Evolutionary conservation across 768 basidiomycete species (phyloP), one percentile per base, ranked within the genome.

Genomic region (Naematelia aurantialba): DNA sequence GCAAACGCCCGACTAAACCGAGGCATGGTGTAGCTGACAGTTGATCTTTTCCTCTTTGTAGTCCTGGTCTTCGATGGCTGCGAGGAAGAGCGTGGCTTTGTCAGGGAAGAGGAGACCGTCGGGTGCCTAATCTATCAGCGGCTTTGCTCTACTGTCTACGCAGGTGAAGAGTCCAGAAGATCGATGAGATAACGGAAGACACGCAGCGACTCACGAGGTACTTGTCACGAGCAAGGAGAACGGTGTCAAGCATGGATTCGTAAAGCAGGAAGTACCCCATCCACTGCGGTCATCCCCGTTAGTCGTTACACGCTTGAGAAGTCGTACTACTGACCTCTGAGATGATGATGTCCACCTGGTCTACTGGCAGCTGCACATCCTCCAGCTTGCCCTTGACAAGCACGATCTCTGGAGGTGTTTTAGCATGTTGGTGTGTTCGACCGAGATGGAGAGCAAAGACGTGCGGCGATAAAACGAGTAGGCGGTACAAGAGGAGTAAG

Each of bases 31-130:
- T n/a, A 3, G 83, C 89, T 75, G 75, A 97, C 94, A 99, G 79
- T 93, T 93, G 75, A 99, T 99, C 79, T 99, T 99, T 79, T 98
- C 94, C 65, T 98, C 93, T 79, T 98, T 98, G 84, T 99, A 99
- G 57, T 98, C 96, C 71, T 94, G 88, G 77, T 99, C 96, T 79
- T 99, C 96, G 77, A 99, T 98, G 52, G 92, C 96, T 46, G 93
- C 96, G 55, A 99, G 75, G 81, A 88, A 96, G 73, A 99, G 80
- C 24, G 85, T 89, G 12, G 94, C 93, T 53, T 83, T 88, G 79
- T 99, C 96, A 10, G 96, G 96, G 82, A 99, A 98, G 76, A 99
- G 89, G 52, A 89, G 82, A 56, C 96, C 96, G 45, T 80, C 89
- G 52, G 85, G 85, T 68, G 89, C 63, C 76, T 78, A 45, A 5